phyloP scores from a whole-genome alignment of 345 rosid species.

The Cardamine resedifolia region DNA sequence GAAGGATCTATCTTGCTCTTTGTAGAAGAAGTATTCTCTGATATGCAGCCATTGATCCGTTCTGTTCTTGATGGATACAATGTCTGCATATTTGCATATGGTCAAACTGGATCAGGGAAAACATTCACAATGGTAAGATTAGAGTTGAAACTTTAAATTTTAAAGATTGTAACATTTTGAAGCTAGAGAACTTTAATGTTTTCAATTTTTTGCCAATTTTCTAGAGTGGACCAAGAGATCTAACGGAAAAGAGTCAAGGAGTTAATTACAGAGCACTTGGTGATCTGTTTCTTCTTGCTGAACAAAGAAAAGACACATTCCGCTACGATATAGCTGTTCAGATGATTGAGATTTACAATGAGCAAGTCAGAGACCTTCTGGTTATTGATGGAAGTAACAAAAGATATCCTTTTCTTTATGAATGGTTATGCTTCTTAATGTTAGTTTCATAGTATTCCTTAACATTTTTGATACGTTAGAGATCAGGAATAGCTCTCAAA shows the following conservation, averaged over 20 bases:
- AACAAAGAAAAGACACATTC: slow-evolving; percentile 78
- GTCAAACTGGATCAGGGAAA: slow-evolving; percentile 98
- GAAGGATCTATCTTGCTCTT: slow-evolving; percentile 24
- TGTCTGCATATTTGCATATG: slow-evolving; percentile 99
- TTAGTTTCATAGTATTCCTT: slow-evolving; percentile 41
- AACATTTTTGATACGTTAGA: slow-evolving; percentile 66
- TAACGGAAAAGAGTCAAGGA: slow-evolving; percentile 78
- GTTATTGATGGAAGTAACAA: slow-evolving; percentile 83
- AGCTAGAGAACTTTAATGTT: slow-evolving; percentile 2
- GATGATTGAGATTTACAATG: slow-evolving; percentile 96
- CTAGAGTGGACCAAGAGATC: slow-evolving; percentile 87
- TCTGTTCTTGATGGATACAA: slow-evolving; percentile 96
- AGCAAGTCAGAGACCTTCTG: slow-evolving; percentile 94
- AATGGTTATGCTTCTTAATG: slow-evolving; percentile 11
- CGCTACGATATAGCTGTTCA: slow-evolving; percentile 84
- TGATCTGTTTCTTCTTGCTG: slow-evolving; percentile 82
- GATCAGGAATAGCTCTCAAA: slow-evolving; percentile 88
- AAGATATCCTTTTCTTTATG: slow-evolving; percentile 79
- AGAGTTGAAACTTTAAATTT: background rate
- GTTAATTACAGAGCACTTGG: slow-evolving; percentile 94
- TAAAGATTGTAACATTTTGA: slow-evolving; percentile 28
- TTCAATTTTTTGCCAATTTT: slow-evolving; percentile 26
- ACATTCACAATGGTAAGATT: slow-evolving; percentile 85
- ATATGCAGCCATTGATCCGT: slow-evolving; percentile 93
- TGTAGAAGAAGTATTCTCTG: slow-evolving; percentile 95